Conservation (phyloP, 352 stramenopile species). For the Phytopythium cucurbitacearum region DNA sequence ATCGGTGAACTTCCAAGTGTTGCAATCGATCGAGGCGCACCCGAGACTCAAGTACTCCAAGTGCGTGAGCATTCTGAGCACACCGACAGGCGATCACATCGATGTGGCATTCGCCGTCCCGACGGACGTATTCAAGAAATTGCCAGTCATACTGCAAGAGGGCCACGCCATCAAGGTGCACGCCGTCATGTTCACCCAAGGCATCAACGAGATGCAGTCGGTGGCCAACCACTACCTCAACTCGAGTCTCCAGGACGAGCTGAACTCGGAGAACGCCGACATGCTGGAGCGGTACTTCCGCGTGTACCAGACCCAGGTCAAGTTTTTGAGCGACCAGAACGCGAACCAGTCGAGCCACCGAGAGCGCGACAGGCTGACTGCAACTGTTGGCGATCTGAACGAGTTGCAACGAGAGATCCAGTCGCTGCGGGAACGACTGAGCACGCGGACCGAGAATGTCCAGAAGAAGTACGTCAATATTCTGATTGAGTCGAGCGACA, state of each 20-base stretch:
- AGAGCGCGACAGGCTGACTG: constrained; percentile 2
- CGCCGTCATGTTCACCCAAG: constrained; percentile 85
- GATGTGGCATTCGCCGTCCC: constrained; percentile 72
- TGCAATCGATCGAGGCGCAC: constrained; percentile 46
- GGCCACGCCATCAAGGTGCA: constrained; percentile 73
- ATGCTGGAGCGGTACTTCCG: constrained; percentile 72
- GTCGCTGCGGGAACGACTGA: constrained; percentile 52
- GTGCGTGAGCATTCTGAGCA: constrained; percentile 61
- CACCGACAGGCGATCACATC: constrained; percentile 44
- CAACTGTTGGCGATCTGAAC: constrained; percentile 27
- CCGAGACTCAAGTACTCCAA: constrained; percentile 65
- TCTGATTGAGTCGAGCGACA: constrained; percentile 79
- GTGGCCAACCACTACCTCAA: constrained; percentile 86
- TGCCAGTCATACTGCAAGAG: constrained; percentile 61
- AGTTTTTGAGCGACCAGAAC: constrained; percentile 15
- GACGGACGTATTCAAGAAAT: constrained; percentile 37
- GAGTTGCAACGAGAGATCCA: constrained; percentile 59
- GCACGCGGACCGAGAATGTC: constrained; percentile 56
- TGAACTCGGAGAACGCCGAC: constrained; percentile 75
- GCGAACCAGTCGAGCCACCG: constrained; percentile 22
- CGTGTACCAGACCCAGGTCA: constrained; percentile 69
- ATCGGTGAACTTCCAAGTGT: constrained; percentile 75
- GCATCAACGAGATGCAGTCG: constrained; percentile 93
- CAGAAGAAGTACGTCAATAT: constrained; percentile 88
- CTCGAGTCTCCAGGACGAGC: constrained; percentile 80